Percentiles rank a stretch among this genome's conserved stretches.
Evolutionary conservation across 2,329 filamentous ascomycete genomes (phyloP).

Genomic region (Dissoconium aciculare): DNA sequence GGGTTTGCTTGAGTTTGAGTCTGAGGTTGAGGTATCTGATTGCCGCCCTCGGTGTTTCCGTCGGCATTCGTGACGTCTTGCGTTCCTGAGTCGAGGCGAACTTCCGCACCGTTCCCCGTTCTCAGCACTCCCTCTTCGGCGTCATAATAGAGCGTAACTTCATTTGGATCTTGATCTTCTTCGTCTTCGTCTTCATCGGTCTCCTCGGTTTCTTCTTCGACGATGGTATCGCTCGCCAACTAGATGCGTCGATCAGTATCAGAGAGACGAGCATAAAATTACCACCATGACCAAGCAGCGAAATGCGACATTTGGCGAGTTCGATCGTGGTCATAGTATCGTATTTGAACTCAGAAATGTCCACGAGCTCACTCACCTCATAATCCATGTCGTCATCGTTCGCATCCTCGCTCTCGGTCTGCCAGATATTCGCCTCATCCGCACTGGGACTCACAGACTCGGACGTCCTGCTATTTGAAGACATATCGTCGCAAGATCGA

Average conservation of each 20-base stretch:
- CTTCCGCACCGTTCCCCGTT: no score
- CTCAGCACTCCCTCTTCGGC: slow-evolving; percentile 25
- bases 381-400: slow-evolving; percentile 40
- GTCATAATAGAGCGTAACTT: slow-evolving; percentile 24
- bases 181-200: slow-evolving; percentile 29
- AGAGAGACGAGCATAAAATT: neutral
- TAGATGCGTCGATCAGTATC: slow-evolving; percentile 6
- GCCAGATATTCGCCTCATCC: no score
- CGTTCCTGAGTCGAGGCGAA: slow-evolving; percentile 5
- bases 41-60: slow-evolving; percentile 16
- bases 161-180: slow-evolving; percentile 29
- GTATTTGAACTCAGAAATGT: neutral
- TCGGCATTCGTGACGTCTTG: slow-evolving; percentile 13
- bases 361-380: slow-evolving; percentile 21
- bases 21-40: slow-evolving; percentile 14
- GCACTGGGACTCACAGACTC: no score
- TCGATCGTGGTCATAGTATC: no score
- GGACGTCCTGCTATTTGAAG: no score
- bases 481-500: no score
- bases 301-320: no score
- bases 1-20: slow-evolving; percentile 15
- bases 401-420: slow-evolving; percentile 12
- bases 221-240: slow-evolving; percentile 25
- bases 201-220: slow-evolving; percentile 26
- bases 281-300: no score